A percentile compares a stretch with the other conserved stretches of the same genome.
Conservation (phyloP, 257 asterid genomes). For the Fraxinus anomala region DNA sequence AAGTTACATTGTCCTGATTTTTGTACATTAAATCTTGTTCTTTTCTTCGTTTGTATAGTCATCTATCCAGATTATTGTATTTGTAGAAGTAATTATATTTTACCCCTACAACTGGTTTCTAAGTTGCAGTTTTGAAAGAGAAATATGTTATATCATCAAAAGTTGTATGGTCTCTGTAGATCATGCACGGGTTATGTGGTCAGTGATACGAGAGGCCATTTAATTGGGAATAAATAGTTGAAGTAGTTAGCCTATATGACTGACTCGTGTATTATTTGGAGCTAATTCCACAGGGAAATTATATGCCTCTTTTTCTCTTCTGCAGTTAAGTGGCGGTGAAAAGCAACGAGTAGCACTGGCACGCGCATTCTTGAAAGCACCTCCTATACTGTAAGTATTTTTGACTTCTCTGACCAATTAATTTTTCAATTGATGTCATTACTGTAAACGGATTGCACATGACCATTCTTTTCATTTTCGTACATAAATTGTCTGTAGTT, state of each 20-base stretch:
- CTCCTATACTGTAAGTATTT: constrained; percentile 74
- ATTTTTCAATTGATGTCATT: not conserved
- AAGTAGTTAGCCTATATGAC: no score
- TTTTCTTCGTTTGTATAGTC: not conserved
- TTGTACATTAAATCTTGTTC: not conserved
- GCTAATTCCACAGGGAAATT: no score
- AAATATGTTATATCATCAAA: not conserved
- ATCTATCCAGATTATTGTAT: not conserved
- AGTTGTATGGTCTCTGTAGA: constrained; percentile 7
- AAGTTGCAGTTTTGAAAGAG: no score
- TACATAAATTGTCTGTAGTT: constrained; percentile 6
- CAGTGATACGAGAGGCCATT: no score
- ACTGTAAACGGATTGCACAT: not conserved
- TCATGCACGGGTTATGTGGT: no score
- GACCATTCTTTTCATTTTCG: constrained; percentile 14
- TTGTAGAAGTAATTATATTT: not conserved
- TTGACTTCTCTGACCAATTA: constrained; percentile 13
- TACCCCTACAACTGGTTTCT: not conserved
- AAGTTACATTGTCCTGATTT: constrained; percentile 17
- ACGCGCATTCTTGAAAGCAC: constrained; percentile 93
- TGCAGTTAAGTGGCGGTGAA: not conserved
- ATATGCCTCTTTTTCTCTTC: no score
- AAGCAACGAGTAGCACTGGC: constrained; percentile 98
- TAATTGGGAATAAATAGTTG: no score
- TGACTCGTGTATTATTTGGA: no score